A percentile compares a stretch with the other conserved stretches of the same genome.
These are phyloP conservation scores for Kwoniella dejecticola DNA, from an alignment of 768 basidiomycete species.

Conservation along the genomic window DNA sequence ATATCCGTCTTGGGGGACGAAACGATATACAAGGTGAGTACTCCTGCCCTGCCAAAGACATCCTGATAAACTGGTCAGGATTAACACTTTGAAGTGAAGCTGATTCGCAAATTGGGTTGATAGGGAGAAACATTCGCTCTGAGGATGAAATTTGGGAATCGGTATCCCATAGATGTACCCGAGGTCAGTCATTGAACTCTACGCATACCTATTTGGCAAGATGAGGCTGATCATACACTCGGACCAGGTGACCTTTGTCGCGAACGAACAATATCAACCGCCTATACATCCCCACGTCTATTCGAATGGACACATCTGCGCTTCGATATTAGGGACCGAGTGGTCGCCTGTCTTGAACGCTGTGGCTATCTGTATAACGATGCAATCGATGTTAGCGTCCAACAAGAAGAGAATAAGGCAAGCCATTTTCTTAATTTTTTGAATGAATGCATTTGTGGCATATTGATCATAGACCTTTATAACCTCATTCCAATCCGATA, in stretches of 20 bases:
- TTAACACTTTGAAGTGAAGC: not conserved
- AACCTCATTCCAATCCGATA: too few relatives aligned
- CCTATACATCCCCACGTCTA: constrained; percentile 53
- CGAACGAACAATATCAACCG: constrained; percentile 36
- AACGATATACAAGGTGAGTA: constrained; percentile 46
- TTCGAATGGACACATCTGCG: constrained; percentile 54
- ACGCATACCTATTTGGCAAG: not conserved
- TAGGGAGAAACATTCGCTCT: constrained; percentile 49
- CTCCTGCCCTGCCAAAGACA: too few relatives aligned
- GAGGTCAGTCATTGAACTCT: constrained; percentile 28
- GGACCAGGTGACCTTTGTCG: constrained; percentile 46
- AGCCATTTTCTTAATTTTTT: too few relatives aligned
- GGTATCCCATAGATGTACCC: constrained; percentile 50
- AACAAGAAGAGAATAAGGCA: constrained; percentile 55
- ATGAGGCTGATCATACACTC: not conserved
- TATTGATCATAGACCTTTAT: too few relatives aligned
- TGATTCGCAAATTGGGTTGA: not conserved
- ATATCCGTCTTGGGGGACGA: constrained; percentile 48
- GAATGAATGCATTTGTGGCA: too few relatives aligned
- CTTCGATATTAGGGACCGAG: constrained; percentile 48
- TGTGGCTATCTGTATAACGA: constrained; percentile 53
- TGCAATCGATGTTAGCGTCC: constrained; percentile 57
- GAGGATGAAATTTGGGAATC: constrained; percentile 36
- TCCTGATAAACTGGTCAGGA: too few relatives aligned
- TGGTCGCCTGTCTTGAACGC: constrained; percentile 56